Base-by-base conservation (phyloP, 1,284 basidiomycete species). In the Ustilago crameri region DNA sequence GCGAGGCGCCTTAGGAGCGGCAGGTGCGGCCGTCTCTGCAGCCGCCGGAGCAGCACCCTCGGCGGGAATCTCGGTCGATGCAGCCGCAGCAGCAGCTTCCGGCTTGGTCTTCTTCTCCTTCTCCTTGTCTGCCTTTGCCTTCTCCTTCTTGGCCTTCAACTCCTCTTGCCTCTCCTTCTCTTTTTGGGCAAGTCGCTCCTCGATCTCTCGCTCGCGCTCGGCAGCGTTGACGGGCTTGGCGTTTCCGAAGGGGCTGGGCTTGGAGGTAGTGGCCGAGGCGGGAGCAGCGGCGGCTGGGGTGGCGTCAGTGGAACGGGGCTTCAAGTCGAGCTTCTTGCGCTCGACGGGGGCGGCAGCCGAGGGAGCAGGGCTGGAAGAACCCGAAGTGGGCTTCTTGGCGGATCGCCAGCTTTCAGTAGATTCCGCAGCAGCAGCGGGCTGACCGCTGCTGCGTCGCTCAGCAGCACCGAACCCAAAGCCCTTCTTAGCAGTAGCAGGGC, bases 201-300 rank as follows among this genome's bases (percentile, higher is more conserved):
- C 83, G 10, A 93, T 89, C 80, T 89, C 91, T 51, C 88, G 88
- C 81, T 97, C 93, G 55, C 89, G 89, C 3, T 87, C 86, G 20
- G 90, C 86, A 9, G 91, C 89, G 83, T 97, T 93, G 32, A 97
- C 91, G 14, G 95, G 93, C 78, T 91, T 93, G 40, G 95, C 95
- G 51, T 88, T 87, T 57, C 95, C 95, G 82, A 98, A 98, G 2
- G 95, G 93, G 80, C 88, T 85, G 17, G 85, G 51, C 50, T 83
- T 71, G 27, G 80, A 34, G 20, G 81, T 62, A 46, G 23, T 91
- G 5, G 91, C 89, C 5, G 91, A 90, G 1, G 91, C 89, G 38
- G 93, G 84, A 3, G 91, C 90, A 23, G 91, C 91, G 4, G 85
- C 86, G 46, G 84, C 87, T 22, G 87, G 87, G 35, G 91, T 87